Base-by-base conservation (phyloP, 2,329 filamentous ascomycete species). In the Volutella citrinella region DNA sequence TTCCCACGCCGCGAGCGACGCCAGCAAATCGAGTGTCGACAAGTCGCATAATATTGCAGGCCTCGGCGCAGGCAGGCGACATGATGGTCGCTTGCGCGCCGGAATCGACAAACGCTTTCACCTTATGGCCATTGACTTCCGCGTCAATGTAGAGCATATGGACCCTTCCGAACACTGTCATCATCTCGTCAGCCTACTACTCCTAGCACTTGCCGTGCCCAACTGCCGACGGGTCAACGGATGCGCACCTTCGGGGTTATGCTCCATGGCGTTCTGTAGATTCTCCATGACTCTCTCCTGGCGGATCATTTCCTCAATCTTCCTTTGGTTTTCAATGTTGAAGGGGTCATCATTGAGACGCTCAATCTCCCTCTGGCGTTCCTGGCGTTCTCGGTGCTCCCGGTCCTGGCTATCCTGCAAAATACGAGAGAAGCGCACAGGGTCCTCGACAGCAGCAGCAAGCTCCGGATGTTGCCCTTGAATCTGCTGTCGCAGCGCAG, bases 81-180 rank as follows among this genome's bases (percentile, higher is more conserved):
- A 98, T 98, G 68, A 98, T 96, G 32, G 93, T 98, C 17, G 91
- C 89, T 66, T 98, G 93, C 16, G 93, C 93, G 42, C 93, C 93
- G 3, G 93, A 97, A 62, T 98, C 93, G 40, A 98, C 93, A 49
- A 98, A 84, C 4, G 91, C 93, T 69, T 96, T 97, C 52, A 98
- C 83, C 38, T 86, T 87, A 51, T 87, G 78, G 10, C 87, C 84
- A 62, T 98, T 98, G 52, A 98, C 93, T 60, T 94, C 87, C 42
- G 95, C 90, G 56, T 94, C 82, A 49, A 97, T 85, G 64, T 98
- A 98, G 29, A 98, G 78, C 82, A 98, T 93, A 51, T 91, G 89
- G 24, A 98, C 93, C 50, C 86, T 80, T 34, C 88, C 93, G 57
- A 98, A 98, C 18, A 93, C 90, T 95, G 12, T n/a, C n/a, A 51